Base-by-base conservation (phyloP, 331 rosid genomes). In the Malus hybrid region DNA sequence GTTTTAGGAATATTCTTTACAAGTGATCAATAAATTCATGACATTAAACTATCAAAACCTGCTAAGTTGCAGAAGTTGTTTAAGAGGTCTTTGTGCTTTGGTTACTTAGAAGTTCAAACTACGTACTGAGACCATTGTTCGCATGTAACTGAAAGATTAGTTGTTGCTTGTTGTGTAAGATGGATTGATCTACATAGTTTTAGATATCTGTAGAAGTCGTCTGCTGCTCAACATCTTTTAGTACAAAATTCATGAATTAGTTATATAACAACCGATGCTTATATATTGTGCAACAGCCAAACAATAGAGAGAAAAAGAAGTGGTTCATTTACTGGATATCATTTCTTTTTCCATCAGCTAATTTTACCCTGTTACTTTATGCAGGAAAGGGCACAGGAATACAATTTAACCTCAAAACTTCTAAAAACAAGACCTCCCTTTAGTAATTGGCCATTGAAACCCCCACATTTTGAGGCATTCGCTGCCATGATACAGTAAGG, bases 351-450 rank as follows among this genome's bases (percentile, higher is more conserved):
- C 10, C 68, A 31, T 67, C 46, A 52, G 83, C 70, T 55, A 80
- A 74, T 15, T 62, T 62, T 13, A 12, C 19, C 54, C 36, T 65
- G 65, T 72, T 74, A 10, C 80, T 75, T 44, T 56, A 66, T 80
- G 82, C 88, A 93, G 98, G 97, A 90, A 15, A 80, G 66, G 42
- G 91, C 90, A 13, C 77, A 74, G 67, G 90, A 83, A 67, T 93
- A 91, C 84, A 59, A 32, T 63, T 55, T 70, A 19, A 80, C 73
- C 31, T 90, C 92, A 27, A 86, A 85, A 72, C 0, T 57, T 74
- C 74, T 93, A 33, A 91, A 91, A 83, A 80, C 81, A 59, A 88
- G 75, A 54, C 82, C 74, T 12, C 80, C 88, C 63, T 90, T 93
- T 78, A 73, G 83, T 77, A 80, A 87, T 55, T 91, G 97, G 97